phyloP scores from a whole-genome alignment of 2,329 filamentous ascomycete species.

The Colletotrichum euphorbiae region DNA sequence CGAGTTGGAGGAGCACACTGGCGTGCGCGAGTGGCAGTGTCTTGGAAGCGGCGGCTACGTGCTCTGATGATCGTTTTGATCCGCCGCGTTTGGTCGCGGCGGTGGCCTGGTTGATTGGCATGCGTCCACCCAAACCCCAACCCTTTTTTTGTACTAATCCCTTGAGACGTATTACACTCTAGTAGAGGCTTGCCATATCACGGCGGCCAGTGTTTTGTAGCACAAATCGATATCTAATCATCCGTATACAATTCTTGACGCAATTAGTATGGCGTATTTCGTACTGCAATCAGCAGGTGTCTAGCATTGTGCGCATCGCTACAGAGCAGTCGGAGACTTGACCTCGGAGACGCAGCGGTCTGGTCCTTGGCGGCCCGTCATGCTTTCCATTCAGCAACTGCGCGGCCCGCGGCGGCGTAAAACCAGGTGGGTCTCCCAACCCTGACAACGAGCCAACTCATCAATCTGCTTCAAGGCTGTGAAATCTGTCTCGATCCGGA shows the following conservation, averaged over 20 bases:
- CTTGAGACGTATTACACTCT: neutral
- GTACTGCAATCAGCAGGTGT: too few species aligned
- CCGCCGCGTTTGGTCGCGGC: neutral
- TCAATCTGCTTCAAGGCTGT: too few species aligned
- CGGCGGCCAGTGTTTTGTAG: neutral
- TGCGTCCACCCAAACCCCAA: neutral
- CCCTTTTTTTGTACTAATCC: neutral
- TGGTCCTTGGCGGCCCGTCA: neutral
- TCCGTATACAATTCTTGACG: too few species aligned
- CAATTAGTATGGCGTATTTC: too few species aligned
- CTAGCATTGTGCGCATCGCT: too few species aligned
- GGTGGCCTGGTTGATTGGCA: neutral
- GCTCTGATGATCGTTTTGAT: slow-evolving; percentile 52
- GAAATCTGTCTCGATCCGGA: too few species aligned
- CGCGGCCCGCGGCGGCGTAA: neutral
- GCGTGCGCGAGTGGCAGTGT: slow-evolving; percentile 81
- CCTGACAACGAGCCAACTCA: too few species aligned
- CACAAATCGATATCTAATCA: too few species aligned
- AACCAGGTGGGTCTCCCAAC: neutral
- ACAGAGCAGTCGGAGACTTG: too few species aligned
- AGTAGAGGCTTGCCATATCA: neutral
- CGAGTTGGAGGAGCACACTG: slow-evolving; percentile 87
- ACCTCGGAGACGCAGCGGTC: too few species aligned
- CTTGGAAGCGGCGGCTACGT: slow-evolving; percentile 76
- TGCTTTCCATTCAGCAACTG: slow-evolving; percentile 6